Conservation (phyloP, 352 stramenopile species). For the Pythium angustatum region DNA sequence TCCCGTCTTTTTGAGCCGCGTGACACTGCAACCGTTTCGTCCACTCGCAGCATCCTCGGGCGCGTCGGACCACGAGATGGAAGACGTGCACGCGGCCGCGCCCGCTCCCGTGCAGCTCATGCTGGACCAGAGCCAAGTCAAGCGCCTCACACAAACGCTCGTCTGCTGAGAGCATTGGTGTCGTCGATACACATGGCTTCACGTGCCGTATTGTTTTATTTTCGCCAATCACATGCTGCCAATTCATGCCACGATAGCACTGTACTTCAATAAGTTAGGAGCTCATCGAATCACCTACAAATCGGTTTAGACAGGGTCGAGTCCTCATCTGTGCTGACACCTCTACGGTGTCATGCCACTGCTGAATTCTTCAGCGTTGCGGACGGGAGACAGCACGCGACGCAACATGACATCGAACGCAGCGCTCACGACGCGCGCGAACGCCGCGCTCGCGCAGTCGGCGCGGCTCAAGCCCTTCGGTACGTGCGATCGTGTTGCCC, state of each 20-base stretch:
- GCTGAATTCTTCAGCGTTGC: background rate
- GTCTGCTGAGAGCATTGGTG: constrained; percentile 24
- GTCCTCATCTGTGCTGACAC: too few relatives aligned
- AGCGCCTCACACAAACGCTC: constrained; percentile 22
- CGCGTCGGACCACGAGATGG: constrained; percentile 24
- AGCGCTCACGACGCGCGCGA: constrained; percentile 11
- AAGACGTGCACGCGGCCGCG: constrained; percentile 12
- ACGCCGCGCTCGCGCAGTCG: constrained; percentile 19
- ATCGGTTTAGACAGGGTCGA: constrained; percentile 2
- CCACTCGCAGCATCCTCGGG: background rate
- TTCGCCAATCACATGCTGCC: constrained; percentile 3
- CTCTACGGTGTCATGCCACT: too few relatives aligned
- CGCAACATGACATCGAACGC: background rate
- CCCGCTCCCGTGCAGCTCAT: constrained; percentile 21
- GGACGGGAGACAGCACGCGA: background rate
- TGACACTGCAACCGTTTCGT: constrained; percentile 39
- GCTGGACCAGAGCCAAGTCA: constrained; percentile 22
- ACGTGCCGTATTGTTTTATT: too few relatives aligned
- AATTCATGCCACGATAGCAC: constrained; percentile 2
- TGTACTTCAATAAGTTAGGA: constrained; percentile 6
- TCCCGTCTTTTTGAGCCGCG: constrained; percentile 54
- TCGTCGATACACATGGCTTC: constrained; percentile 2
- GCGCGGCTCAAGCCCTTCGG: constrained; percentile 46
- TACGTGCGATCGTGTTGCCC: constrained; percentile 6
- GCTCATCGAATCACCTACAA: background rate